Percentiles rank a stretch among this genome's conserved stretches.
Conservation (phyloP, 139 green algal species). For the Haematococcus lacustris region DNA sequence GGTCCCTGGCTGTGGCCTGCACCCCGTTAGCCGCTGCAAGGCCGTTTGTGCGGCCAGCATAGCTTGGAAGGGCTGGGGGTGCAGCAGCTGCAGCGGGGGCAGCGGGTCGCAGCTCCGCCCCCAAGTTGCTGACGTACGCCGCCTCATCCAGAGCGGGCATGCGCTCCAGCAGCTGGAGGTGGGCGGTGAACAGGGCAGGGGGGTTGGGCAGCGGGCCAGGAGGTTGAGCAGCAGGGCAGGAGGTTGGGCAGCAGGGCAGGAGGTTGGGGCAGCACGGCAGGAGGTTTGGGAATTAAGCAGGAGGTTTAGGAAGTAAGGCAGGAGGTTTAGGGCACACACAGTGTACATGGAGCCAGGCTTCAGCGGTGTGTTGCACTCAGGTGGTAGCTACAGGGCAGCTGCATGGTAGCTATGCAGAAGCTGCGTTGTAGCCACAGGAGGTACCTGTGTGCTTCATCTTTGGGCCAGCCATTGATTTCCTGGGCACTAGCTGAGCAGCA, state of each 20-base stretch:
- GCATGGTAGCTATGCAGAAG: too few relatives aligned
- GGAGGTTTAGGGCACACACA: neutral
- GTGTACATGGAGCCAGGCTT: neutral
- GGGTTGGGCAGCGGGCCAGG: neutral
- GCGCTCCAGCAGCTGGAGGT: conserved; percentile 76
- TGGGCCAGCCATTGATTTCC: too few relatives aligned
- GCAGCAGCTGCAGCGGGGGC: neutral
- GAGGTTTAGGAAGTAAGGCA: neutral
- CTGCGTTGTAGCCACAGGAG: too few relatives aligned
- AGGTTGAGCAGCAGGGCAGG: too few relatives aligned
- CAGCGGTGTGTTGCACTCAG: too few relatives aligned
- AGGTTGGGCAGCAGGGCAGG: neutral
- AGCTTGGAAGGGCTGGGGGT: neutral
- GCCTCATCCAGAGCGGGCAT: conserved; percentile 88
- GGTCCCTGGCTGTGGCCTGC: neutral
- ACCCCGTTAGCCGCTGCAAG: too few relatives aligned
- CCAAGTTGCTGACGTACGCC: conserved; percentile 45
- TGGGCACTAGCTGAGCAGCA: too few relatives aligned
- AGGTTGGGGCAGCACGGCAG: too few relatives aligned
- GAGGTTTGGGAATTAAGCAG: neutral
- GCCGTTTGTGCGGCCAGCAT: neutral
- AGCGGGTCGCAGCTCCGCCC: conserved; percentile 13
- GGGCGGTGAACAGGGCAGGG: conserved; percentile 2
- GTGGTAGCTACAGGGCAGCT: too few relatives aligned
- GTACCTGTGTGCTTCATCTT: too few relatives aligned